A percentile compares a stretch with the other conserved stretches of the same genome.
These are phyloP conservation scores for Russula sp. DNA, from an alignment of 768 basidiomycete species.

Conservation along the genomic window DNA sequence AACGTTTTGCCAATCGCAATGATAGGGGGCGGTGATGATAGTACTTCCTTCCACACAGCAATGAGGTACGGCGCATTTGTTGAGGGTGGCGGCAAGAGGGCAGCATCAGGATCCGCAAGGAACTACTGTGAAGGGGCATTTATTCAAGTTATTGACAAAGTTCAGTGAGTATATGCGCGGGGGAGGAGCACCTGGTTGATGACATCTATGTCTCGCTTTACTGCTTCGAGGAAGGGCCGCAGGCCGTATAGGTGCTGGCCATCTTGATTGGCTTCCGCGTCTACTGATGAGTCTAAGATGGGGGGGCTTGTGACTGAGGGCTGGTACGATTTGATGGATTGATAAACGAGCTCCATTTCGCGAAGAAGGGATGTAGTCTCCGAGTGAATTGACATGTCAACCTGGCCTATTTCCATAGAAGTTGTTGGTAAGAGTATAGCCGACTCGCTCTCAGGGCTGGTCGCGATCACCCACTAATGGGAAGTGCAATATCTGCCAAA, in stretches of 20 bases:
- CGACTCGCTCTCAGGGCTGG: neutral
- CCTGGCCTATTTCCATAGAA: neutral
- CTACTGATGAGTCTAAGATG: constrained; percentile 39
- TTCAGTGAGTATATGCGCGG: constrained; percentile 15
- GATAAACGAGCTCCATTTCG: constrained; percentile 33
- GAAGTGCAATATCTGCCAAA: constrained; percentile 1
- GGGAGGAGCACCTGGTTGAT: constrained; percentile 40
- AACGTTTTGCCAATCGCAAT: constrained; percentile 59
- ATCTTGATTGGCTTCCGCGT: constrained; percentile 24
- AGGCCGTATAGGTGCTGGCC: constrained; percentile 40
- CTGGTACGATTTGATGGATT: constrained; percentile 34
- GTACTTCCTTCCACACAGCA: constrained; percentile 78
- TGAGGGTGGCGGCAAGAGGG: constrained; percentile 50
- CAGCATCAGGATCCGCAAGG: constrained; percentile 48
- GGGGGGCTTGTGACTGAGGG: constrained; percentile 34
- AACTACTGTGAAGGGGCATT: constrained; percentile 51
- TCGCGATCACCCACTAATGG: neutral
- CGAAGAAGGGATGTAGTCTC: constrained; percentile 33
- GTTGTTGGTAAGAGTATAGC: neutral
- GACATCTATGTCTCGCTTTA: constrained; percentile 44
- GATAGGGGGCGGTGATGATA: constrained; percentile 57
- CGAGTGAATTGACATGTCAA: constrained; percentile 29
- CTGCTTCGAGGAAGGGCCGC: constrained; percentile 42
- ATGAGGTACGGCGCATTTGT: constrained; percentile 80
- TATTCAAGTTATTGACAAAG: constrained; percentile 10